Base-by-base conservation (phyloP, 495 filamentous ascomycete species). In the Immersiella caudata region DNA sequence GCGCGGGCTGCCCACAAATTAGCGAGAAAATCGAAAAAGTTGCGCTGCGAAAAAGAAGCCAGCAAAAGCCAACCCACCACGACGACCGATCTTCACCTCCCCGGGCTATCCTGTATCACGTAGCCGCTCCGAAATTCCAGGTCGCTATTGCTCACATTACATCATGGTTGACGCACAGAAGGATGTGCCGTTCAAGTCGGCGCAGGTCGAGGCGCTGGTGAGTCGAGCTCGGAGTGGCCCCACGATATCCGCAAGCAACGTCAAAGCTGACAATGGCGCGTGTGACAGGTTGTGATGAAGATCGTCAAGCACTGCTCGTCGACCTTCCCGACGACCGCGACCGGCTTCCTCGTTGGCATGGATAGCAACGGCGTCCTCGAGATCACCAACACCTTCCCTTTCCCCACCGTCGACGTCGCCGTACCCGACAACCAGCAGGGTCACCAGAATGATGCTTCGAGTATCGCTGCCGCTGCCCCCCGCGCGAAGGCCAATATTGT, bases 341-440 rank as follows among this genome's bases (percentile, higher is more conserved):
- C 93, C 61, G 94, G 94, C 62, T 92, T 91, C 57, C 84, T 97
- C 46, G 91, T 97, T 62, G 95, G 95, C 73, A 93, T 99, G 92
- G 95, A 97, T 75, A 87, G 88, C 68, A 89, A 89, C 68, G 88
- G 89, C 70, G 85, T 85, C 58, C 89, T 99, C 67, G 89, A 98
- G 81, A 82, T 98, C 82, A 99, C 95, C 54, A 97, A 97, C 82
- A 85, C 88, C 68, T 99, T 98, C 79, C 91, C 92, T 24, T 98
- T 97, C 84, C 95, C 95, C 64, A 89, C 93, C 12, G 82, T 91
- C 74, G 94, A 97, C 70, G 79, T 88, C 69, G 73, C 82, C 36
- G 88, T 87, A 69, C 71, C 82, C 71, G 93, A 96, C 67, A 85
- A 89, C 72, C 92, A 94, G 80, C 91, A 96, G 67, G 85, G 90